Percentiles rank a stretch among this genome's conserved stretches.
phyloP scores from a whole-genome alignment of 2,329 filamentous ascomycete genomes.

The Fusarium poae region DNA sequence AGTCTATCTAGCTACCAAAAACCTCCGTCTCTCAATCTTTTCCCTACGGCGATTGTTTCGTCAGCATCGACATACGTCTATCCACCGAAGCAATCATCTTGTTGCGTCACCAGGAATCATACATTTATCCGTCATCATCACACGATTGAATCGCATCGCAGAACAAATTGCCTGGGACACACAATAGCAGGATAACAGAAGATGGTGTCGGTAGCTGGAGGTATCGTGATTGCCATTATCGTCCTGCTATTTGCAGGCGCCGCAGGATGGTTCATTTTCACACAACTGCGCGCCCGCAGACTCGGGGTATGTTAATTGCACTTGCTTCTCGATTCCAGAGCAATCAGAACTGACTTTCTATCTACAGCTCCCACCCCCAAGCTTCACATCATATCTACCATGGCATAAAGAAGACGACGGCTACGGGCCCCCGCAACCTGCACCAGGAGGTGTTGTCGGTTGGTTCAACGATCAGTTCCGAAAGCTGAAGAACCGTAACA shows the following conservation, averaged over 20 bases:
- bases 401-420: conserved; percentile 68
- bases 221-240: conserved; percentile 80
- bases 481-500: conserved; percentile 74
- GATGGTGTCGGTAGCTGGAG: conserved; percentile 72
- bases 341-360: conserved; percentile 23
- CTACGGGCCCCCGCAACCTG: conserved; percentile 66
- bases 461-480: conserved; percentile 78
- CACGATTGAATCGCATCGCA: conserved; percentile 28
- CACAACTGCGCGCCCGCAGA: conserved; percentile 77
- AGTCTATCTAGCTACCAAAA: neutral
- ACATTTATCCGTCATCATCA: conserved; percentile 7
- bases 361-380: conserved; percentile 75
- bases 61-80: neutral
- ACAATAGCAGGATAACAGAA: conserved; percentile 35
- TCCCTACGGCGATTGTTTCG: neutral
- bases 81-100: neutral
- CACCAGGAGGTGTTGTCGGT: conserved; percentile 73
- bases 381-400: conserved; percentile 76
- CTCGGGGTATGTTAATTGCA: conserved; percentile 69
- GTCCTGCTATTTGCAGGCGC: conserved; percentile 69
- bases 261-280: conserved; percentile 77
- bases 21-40: neutral
- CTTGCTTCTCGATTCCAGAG: neutral
- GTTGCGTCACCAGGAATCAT: conserved; percentile 10
- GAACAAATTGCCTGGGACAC: conserved; percentile 5